Evolutionary conservation across 2,329 filamentous ascomycete genomes (phyloP).

Genomic region (Parastagonospora avenae): DNA sequence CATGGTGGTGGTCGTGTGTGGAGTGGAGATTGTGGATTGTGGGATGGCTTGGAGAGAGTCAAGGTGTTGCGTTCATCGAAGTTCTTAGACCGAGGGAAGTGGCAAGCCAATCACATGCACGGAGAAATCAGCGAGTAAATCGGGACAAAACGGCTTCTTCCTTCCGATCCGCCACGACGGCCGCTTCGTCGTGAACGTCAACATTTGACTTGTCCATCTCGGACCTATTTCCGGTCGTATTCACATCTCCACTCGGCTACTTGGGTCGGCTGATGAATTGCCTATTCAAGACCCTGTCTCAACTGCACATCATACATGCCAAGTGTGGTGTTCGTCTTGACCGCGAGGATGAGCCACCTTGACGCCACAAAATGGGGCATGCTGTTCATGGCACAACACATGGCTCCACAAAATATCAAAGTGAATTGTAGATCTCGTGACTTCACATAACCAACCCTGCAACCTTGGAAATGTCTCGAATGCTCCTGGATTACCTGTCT

Average conservation of each 20-base stretch:
- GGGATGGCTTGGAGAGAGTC: conserved; percentile 10
- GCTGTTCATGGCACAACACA: too few species aligned
- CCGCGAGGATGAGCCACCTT: too few species aligned
- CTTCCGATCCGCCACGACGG: conserved; percentile 11
- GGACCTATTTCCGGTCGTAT: background rate
- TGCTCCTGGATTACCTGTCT: too few species aligned
- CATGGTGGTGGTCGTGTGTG: conserved; percentile 37
- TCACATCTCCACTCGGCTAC: background rate
- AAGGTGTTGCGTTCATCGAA: conserved; percentile 34
- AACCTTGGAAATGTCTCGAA: too few species aligned
- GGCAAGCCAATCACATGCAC: conserved; percentile 8
- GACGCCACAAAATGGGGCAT: too few species aligned
- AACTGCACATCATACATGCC: too few species aligned
- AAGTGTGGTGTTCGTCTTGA: too few species aligned
- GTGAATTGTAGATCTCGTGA: too few species aligned
- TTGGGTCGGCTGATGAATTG: too few species aligned
- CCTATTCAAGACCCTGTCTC: too few species aligned
- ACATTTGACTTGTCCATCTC: conserved; percentile 14
- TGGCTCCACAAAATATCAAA: too few species aligned
- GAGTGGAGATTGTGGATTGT: conserved; percentile 34
- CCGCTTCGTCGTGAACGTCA: conserved; percentile 16
- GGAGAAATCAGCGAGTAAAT: conserved; percentile 8
- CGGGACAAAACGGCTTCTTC: conserved; percentile 8
- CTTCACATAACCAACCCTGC: too few species aligned
- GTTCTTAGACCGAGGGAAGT: conserved; percentile 10